Base-by-base conservation (phyloP, 2,329 filamentous ascomycete genomes). In the Microsporum ferrugineum region DNA sequence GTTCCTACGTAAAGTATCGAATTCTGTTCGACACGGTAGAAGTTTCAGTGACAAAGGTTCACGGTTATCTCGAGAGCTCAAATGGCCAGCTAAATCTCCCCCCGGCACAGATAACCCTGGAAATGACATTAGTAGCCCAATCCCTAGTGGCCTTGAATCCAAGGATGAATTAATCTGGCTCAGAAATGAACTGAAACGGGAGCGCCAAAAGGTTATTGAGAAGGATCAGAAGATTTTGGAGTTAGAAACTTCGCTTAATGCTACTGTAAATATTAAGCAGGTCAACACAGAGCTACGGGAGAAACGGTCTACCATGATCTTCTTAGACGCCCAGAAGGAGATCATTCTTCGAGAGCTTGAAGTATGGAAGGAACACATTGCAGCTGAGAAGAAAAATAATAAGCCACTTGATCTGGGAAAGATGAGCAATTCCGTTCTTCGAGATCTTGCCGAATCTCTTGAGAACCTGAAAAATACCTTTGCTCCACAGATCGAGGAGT, bases 261-360 rank as follows among this genome's bases (percentile, higher is more conserved):
- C 79, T 33, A 80, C 81, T 3, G 79, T 77, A 12, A 82, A 83
- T 64, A 84, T 86, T 63, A 88, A 88, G 74, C 87, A 86, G 67
- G 84, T 95, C 34, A 95, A 95, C 73, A 91, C 88, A 67, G 92
- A 91, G 71, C 78, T 97, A 29, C 82, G 88, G 39, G 91, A 97
- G 74, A 97, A 97, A 78, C 83, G 94, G 62, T 96, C 95, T 69
- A 97, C 94, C 0, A 94, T 99, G 72, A 92, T 92, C 5, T 88
- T 95, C 17, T 79, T 97, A 58, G 92, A 97, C 71, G 92, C 91
- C 0, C 90, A 96, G 74, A 90, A 91, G 58, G 92, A 97, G 75
- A 91, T 97, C 72, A 92, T 96, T 76, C 89, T 97, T 68, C 87
- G 89, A 45, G 91, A 97, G 73, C 79, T 97, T 17, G 90, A 95